Evolutionary conservation across 2,329 filamentous ascomycete genomes (phyloP).

Genomic region (Talaromyces amestolkiae): DNA sequence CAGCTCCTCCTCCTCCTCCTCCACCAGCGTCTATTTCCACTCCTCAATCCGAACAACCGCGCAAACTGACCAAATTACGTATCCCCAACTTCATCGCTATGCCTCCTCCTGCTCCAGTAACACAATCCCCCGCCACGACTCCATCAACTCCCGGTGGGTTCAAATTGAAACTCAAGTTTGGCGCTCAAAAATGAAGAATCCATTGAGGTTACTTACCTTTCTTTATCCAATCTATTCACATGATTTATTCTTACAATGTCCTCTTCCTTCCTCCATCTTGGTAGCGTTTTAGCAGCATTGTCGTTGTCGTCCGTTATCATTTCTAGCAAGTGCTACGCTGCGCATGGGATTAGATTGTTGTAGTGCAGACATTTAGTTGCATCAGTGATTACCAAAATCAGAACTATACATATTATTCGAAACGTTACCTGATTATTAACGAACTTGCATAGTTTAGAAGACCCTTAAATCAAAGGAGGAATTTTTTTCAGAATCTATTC

Average conservation of each 20-base stretch:
- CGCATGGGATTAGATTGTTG: background rate
- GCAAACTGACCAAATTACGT: constrained; percentile 32
- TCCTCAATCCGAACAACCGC: constrained; percentile 21
- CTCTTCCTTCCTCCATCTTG: background rate
- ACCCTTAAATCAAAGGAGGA: background rate
- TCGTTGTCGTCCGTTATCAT: background rate
- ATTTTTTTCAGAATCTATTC: background rate
- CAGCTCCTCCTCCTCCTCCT: background rate
- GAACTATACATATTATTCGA: background rate
- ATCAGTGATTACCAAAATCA: background rate
- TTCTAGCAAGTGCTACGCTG: background rate
- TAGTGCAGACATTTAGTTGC: background rate
- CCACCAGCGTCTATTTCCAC: constrained; percentile 19
- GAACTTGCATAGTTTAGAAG: background rate
- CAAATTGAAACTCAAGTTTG: constrained; percentile 45
- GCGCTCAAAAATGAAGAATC: constrained; percentile 31
- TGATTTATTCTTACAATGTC: background rate
- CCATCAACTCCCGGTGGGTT: constrained; percentile 36
- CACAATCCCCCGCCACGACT: constrained; percentile 28
- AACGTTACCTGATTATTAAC: background rate
- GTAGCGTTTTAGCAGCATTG: background rate
- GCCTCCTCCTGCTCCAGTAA: constrained; percentile 29
- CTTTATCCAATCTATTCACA: constrained; percentile 3
- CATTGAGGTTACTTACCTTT: background rate
- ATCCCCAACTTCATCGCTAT: constrained; percentile 34